These are phyloP conservation scores for Plenodomus lindquistii DNA, from an alignment of 2,329 filamentous ascomycete species.

Conservation along the genomic window DNA sequence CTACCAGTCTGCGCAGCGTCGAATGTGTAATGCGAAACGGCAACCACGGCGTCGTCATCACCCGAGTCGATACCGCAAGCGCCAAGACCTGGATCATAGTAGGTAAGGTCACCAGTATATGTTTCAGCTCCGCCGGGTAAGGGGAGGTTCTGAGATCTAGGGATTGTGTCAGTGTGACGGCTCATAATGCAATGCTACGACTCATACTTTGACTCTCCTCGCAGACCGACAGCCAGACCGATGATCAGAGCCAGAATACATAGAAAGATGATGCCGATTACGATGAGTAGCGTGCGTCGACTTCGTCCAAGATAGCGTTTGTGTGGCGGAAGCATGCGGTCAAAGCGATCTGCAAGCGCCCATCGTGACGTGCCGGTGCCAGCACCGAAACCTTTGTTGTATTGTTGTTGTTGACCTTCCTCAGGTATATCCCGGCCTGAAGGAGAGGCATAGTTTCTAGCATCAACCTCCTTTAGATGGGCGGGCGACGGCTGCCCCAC, in stretches of 20 bases:
- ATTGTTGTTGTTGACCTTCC: constrained; percentile 11
- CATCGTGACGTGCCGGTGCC: constrained; percentile 22
- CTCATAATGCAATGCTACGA: neutral
- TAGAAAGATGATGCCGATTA: constrained; percentile 35
- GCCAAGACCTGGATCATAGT: constrained; percentile 68
- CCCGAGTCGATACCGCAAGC: constrained; percentile 67
- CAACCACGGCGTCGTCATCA: constrained; percentile 63
- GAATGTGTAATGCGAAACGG: constrained; percentile 69
- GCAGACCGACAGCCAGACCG: constrained; percentile 48
- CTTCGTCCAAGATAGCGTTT: constrained; percentile 46
- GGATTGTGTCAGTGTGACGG: constrained; percentile 10
- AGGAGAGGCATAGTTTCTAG: constrained; percentile 2
- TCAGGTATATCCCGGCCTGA: constrained; percentile 20
- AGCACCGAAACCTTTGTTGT: constrained; percentile 9
- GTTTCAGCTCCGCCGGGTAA: constrained; percentile 57
- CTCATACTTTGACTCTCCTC: constrained; percentile 21
- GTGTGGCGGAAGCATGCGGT: constrained; percentile 44
- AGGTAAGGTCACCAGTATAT: constrained; percentile 69
- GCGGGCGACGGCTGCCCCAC: constrained; percentile 23
- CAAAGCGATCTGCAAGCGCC: constrained; percentile 36
- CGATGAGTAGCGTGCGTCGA: constrained; percentile 45
- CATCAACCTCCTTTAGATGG: constrained; percentile 17
- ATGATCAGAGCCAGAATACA: constrained; percentile 47
- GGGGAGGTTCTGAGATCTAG: constrained; percentile 51
- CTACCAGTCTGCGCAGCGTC: constrained; percentile 59